These are phyloP conservation scores for Schrenkiella parvula DNA, from an alignment of 345 rosid genomes.

Conservation along the genomic window DNA sequence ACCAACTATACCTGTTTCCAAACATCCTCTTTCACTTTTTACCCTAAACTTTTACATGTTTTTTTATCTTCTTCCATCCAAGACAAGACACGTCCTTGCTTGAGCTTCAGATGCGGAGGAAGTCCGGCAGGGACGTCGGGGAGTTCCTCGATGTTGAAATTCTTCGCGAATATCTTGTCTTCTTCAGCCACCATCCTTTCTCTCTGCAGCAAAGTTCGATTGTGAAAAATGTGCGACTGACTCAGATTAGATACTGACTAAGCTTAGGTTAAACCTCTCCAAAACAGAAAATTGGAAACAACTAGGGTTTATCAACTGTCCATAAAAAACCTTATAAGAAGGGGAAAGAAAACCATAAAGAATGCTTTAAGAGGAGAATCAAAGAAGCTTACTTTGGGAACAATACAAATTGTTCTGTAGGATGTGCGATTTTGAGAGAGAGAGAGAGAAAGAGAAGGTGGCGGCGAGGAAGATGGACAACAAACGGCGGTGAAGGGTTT, in stretches of 20 bases:
- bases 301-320: conserved; percentile 18
- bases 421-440: neutral
- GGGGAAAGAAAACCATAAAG: neutral
- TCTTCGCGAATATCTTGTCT: conserved; percentile 20
- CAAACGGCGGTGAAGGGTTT: conserved; percentile 20
- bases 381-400: conserved; percentile 4
- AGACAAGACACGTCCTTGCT: conserved; percentile 57
- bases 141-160: conserved; percentile 44
- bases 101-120: conserved; percentile 63
- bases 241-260: neutral
- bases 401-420: neutral
- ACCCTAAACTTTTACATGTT: too few species aligned
- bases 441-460: neutral
- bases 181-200: conserved; percentile 18
- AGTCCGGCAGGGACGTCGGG: conserved; percentile 73
- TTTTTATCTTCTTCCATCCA: too few species aligned
- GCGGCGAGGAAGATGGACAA: conserved; percentile 15
- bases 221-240: neutral
- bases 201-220: neutral
- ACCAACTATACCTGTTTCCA: too few species aligned
- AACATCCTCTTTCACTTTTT: too few species aligned
- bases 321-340: neutral
- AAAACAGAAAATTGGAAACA: neutral
- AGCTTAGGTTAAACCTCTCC: neutral
- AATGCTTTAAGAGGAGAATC: neutral